Percentiles rank a stretch among this genome's conserved stretches.
phyloP scores from a whole-genome alignment of 164 flowering plant species.

The Dillenia suffruticosa region DNA sequence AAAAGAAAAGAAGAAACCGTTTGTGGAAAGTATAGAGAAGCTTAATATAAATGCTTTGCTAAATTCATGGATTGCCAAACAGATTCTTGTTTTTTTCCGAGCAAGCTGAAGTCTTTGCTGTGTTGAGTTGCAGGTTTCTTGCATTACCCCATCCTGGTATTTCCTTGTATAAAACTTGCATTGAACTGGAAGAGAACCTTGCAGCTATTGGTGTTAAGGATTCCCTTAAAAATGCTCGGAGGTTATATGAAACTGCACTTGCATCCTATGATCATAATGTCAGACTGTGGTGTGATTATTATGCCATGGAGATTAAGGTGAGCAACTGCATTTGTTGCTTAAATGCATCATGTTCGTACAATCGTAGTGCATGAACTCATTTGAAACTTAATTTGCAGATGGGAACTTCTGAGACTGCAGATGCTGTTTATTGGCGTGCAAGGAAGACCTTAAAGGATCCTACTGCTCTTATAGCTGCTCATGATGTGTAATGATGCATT shows the following conservation, averaged over 20 bases:
- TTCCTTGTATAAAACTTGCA: constrained; percentile 51
- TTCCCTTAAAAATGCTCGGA: constrained; percentile 62
- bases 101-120: too few relatives aligned
- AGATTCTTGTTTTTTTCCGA: too few relatives aligned
- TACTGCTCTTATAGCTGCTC: constrained; percentile 21
- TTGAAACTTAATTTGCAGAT: constrained; percentile 34
- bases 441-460: constrained; percentile 51
- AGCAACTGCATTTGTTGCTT: background rate
- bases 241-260: constrained; percentile 73
- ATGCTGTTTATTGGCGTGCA: constrained; percentile 74
- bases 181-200: constrained; percentile 75
- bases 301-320: constrained; percentile 76
- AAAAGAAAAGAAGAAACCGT: too few relatives aligned
- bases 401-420: constrained; percentile 75
- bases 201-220: constrained; percentile 53
- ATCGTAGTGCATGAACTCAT: too few relatives aligned
- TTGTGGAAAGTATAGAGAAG: too few relatives aligned
- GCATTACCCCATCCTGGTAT: constrained; percentile 78
- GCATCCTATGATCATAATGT: constrained; percentile 52
- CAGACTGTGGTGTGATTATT: constrained; percentile 69
- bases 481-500: constrained; percentile 9
- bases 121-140: constrained; percentile 48
- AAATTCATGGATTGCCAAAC: too few relatives aligned
- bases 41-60: too few relatives aligned
- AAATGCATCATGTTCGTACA: too few relatives aligned